Conservation (phyloP, 495 filamentous ascomycete species). For the Trichodelitschia bisporula region DNA sequence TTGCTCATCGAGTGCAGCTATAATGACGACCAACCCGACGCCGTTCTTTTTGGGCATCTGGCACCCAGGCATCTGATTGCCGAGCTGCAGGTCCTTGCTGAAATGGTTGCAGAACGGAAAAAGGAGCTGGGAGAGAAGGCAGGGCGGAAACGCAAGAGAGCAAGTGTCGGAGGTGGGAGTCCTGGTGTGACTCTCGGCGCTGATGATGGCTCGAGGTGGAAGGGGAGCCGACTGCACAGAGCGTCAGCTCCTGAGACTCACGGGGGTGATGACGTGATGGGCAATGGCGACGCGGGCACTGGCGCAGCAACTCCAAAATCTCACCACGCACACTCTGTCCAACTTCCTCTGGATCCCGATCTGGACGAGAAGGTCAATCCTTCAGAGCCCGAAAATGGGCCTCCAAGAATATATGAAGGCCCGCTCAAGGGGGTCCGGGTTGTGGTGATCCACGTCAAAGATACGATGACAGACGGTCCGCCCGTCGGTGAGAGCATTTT, state of each 20-base stretch:
- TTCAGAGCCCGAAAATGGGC: conserved; percentile 3
- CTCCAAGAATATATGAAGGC: conserved; percentile 9
- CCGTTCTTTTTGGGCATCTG: conserved; percentile 67
- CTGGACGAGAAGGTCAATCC: conserved; percentile 2
- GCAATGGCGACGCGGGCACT: conserved; percentile 5
- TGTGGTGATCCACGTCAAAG: conserved; percentile 19
- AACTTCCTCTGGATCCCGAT: background rate
- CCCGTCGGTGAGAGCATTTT: conserved; percentile 38
- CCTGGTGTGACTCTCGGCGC: no score
- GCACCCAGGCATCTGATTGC: conserved; percentile 54
- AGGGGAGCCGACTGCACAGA: no score
- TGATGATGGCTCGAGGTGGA: no score
- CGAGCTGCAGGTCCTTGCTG: conserved; percentile 50
- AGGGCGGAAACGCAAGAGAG: conserved; percentile 15
- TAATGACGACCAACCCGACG: conserved; percentile 47
- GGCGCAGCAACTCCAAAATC: conserved; percentile 1
- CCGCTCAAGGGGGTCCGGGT: conserved; percentile 27
- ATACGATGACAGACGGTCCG: conserved; percentile 24
- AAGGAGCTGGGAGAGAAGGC: conserved; percentile 8
- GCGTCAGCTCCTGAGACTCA: background rate
- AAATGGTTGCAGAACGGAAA: conserved; percentile 27
- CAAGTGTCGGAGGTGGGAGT: conserved; percentile 3
- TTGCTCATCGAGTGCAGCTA: conserved; percentile 95
- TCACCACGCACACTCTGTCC: conserved; percentile 1
- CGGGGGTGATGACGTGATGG: conserved; percentile 7